A percentile compares a stretch with the other conserved stretches of the same genome.
phyloP scores from a whole-genome alignment of 495 filamentous ascomycete genomes.

The Rhypophila decipiens region DNA sequence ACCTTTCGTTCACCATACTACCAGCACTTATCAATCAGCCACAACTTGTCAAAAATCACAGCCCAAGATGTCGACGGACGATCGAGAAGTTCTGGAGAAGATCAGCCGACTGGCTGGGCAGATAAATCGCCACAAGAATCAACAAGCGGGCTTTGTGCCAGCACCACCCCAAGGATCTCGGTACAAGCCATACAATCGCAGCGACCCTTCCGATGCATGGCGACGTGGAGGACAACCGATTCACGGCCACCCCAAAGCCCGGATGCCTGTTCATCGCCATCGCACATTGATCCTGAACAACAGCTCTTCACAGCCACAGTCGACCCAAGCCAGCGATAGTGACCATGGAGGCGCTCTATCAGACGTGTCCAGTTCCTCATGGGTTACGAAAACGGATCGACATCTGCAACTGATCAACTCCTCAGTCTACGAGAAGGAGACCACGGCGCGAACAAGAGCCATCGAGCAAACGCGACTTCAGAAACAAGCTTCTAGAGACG shows the following conservation, averaged over 20 bases:
- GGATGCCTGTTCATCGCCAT: slow-evolving; percentile 52
- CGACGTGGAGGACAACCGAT: slow-evolving; percentile 32
- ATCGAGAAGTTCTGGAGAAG: slow-evolving; percentile 64
- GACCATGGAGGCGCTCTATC: slow-evolving; percentile 25
- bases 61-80: slow-evolving; percentile 59
- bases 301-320: slow-evolving; percentile 20
- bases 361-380: slow-evolving; percentile 44
- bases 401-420: slow-evolving; percentile 88
- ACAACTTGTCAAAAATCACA: background rate
- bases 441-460: slow-evolving; percentile 61
- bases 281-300: slow-evolving; percentile 67
- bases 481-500: slow-evolving; percentile 52
- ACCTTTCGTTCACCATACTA: background rate
- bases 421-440: slow-evolving; percentile 71
- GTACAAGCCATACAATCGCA: slow-evolving; percentile 12
- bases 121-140: slow-evolving; percentile 78
- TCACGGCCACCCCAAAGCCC: slow-evolving; percentile 41
- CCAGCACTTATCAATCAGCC: background rate
- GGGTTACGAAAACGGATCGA: slow-evolving; percentile 75
- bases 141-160: slow-evolving; percentile 34
- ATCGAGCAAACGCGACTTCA: slow-evolving; percentile 64
- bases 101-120: slow-evolving; percentile 74
- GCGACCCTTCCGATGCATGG: slow-evolving; percentile 15
- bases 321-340: slow-evolving; percentile 12
- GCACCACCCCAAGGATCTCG: slow-evolving; percentile 4